phyloP scores from a whole-genome alignment of 129 eudicot species.

The Saussurea involucrata region DNA sequence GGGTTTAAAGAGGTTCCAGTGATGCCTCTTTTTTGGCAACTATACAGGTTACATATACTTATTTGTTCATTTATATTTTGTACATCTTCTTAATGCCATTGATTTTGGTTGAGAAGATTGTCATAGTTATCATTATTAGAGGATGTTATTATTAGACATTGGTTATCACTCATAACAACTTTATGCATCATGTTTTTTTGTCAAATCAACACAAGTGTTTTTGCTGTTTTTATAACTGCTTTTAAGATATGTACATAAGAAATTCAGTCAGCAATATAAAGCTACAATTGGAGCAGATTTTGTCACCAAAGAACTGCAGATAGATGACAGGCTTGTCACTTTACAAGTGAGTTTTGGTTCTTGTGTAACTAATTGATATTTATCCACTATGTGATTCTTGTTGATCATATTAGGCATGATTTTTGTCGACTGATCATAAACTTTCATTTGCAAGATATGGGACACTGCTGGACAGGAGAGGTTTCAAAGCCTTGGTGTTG shows the following conservation, averaged over 20 bases:
- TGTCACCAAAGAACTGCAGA: slow-evolving; percentile 89
- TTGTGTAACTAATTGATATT: slow-evolving; percentile 1
- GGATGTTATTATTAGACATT: not conserved
- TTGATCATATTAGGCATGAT: not conserved
- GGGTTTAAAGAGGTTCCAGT: not conserved
- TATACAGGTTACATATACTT: not conserved
- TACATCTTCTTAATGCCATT: not conserved
- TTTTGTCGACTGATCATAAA: not conserved
- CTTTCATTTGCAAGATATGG: slow-evolving; percentile 63
- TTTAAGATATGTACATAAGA: slow-evolving; percentile 87
- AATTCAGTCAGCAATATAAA: slow-evolving; percentile 95
- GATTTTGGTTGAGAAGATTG: not conserved
- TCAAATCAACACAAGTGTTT: not conserved
- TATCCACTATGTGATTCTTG: not conserved
- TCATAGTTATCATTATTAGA: not conserved
- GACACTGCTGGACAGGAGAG: slow-evolving; percentile 99
- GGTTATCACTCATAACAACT: not conserved
- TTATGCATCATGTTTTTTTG: not conserved
- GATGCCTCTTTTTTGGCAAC: not conserved
- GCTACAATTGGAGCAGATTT: slow-evolving; percentile 99
- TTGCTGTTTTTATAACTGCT: slow-evolving; percentile 29
- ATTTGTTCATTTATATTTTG: not conserved
- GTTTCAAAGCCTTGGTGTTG: slow-evolving; percentile 98
- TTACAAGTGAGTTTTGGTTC: slow-evolving; percentile 59
- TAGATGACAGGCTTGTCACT: slow-evolving; percentile 91